Conservation (phyloP, 2,329 filamentous ascomycete species). For the Penicillium concentricum region DNA sequence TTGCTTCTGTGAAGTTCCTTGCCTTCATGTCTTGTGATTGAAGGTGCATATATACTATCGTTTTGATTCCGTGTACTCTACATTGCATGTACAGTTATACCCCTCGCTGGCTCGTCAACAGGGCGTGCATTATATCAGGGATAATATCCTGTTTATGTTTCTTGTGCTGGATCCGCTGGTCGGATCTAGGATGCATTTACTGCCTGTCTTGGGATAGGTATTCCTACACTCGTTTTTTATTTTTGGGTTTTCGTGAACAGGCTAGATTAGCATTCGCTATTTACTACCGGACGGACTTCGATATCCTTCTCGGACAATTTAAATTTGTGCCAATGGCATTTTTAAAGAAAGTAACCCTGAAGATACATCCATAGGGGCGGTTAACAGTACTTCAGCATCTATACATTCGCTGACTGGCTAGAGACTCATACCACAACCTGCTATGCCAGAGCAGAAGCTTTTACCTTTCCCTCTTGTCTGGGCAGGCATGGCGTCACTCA, state of each 20-base stretch:
- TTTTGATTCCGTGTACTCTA: neutral
- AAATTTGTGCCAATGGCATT: neutral
- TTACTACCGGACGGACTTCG: slow-evolving; percentile 20
- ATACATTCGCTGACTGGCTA: neutral
- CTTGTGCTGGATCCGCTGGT: slow-evolving; percentile 1
- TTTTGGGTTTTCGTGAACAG: neutral
- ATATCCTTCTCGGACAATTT: slow-evolving; percentile 16
- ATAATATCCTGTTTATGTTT: neutral
- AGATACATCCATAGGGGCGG: neutral
- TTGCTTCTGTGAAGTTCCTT: slow-evolving; percentile 15
- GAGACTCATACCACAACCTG: neutral
- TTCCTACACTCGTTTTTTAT: neutral
- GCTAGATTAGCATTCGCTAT: slow-evolving; percentile 4
- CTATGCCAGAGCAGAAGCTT: slow-evolving; percentile 4
- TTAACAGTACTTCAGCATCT: neutral
- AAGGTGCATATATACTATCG: neutral
- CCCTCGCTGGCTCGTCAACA: neutral
- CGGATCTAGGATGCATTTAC: slow-evolving; percentile 6
- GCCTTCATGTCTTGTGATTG: neutral
- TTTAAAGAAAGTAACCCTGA: neutral
- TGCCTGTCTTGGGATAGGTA: neutral
- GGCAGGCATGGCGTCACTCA: neutral
- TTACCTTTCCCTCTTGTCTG: slow-evolving; percentile 1
- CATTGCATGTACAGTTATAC: slow-evolving; percentile 1
- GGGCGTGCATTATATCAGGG: neutral